phyloP scores from a whole-genome alignment of 2,329 filamentous ascomycete genomes.

The Microcera coccophila region DNA sequence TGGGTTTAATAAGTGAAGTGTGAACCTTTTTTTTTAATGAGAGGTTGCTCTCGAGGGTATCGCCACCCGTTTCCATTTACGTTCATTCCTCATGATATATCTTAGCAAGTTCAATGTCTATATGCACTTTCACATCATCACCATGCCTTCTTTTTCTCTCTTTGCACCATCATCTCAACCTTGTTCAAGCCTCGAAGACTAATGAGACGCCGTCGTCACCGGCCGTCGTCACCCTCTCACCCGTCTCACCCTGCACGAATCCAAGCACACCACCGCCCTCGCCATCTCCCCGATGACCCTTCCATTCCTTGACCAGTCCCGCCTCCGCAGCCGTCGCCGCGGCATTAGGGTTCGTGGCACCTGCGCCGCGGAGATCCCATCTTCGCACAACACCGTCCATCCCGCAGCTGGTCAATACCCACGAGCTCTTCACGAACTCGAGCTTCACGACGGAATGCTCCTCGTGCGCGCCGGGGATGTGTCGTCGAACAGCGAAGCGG shows the following conservation, averaged over 20 bases:
- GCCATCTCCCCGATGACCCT: conserved; percentile 77
- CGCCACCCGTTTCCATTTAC: conserved; percentile 21
- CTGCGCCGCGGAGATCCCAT: conserved; percentile 71
- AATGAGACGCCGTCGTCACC: conserved; percentile 77
- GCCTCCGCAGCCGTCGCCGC: conserved; percentile 43
- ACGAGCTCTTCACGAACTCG: conserved; percentile 69
- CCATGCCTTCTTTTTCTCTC: conserved; percentile 2
- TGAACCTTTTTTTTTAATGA: background rate
- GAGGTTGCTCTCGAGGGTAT: conserved; percentile 15
- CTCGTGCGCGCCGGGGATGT: conserved; percentile 79
- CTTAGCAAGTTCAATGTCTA: conserved; percentile 12
- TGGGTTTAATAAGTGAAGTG: too few species aligned
- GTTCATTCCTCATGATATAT: conserved; percentile 22
- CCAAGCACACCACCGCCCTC: conserved; percentile 85
- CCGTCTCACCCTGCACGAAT: conserved; percentile 78
- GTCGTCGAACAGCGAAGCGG: conserved; percentile 78
- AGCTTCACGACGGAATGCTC: conserved; percentile 90
- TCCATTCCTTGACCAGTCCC: conserved; percentile 82
- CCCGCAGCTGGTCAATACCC: conserved; percentile 79
- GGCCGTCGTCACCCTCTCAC: conserved; percentile 76
- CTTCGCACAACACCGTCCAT: conserved; percentile 87
- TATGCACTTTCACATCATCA: conserved; percentile 13
- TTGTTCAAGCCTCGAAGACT: conserved; percentile 56
- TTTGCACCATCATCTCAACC: conserved; percentile 6
- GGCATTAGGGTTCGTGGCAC: conserved; percentile 28